Conservation (phyloP, 768 basidiomycete species). For the Cystoderma amianthinum region DNA sequence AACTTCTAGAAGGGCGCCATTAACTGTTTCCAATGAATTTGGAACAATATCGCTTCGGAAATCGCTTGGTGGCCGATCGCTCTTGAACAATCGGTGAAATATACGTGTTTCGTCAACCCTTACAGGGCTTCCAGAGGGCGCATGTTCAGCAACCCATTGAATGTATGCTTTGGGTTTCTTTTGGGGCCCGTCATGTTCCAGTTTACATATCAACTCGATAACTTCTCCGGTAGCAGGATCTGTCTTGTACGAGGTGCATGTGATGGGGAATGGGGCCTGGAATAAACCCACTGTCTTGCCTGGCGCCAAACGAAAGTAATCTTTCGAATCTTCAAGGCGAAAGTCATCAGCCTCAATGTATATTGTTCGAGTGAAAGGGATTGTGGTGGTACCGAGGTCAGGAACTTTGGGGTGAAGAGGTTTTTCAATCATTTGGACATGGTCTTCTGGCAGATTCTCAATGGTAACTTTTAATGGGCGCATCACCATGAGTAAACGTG, state of each 20-base stretch:
- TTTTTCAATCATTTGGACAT: conserved; percentile 78
- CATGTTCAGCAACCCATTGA: conserved; percentile 93
- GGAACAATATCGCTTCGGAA: conserved; percentile 81
- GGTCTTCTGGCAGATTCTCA: conserved; percentile 86
- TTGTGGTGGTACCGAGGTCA: conserved; percentile 70
- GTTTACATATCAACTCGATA: conserved; percentile 67
- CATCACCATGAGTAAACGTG: conserved; percentile 87
- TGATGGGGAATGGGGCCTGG: conserved; percentile 87
- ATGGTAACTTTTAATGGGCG: conserved; percentile 87
- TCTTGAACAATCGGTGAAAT: conserved; percentile 92
- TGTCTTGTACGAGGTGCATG: conserved; percentile 83
- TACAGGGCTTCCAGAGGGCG: conserved; percentile 74
- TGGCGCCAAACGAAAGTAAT: conserved; percentile 96
- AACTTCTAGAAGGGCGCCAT: conserved; percentile 78
- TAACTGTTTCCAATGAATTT: conserved; percentile 72
- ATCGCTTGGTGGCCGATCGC: conserved; percentile 82
- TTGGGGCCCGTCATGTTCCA: conserved; percentile 61
- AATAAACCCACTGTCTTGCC: conserved; percentile 97
- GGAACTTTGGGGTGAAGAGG: conserved; percentile 92
- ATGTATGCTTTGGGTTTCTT: conserved; percentile 92
- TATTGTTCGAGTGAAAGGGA: conserved; percentile 83
- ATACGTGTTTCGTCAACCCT: conserved; percentile 83
- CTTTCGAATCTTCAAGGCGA: conserved; percentile 81
- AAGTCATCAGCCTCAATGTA: conserved; percentile 96
- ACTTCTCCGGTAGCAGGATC: conserved; percentile 70